phyloP scores from a whole-genome alignment of 371 early-diverging fungal species.

The Parasitella parasitica region DNA sequence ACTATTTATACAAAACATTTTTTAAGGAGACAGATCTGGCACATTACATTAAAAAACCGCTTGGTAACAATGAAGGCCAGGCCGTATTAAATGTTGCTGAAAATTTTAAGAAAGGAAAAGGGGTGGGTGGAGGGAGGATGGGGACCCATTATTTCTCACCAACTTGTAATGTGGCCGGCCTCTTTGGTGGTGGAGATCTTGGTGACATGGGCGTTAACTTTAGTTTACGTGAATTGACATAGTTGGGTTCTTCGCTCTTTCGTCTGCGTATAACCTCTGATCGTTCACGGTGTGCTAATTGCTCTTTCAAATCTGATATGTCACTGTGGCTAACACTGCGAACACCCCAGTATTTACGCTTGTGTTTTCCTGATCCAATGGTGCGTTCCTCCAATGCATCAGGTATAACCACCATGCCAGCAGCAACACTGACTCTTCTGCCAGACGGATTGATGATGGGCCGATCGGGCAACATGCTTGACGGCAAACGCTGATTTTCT shows the following conservation, averaged over 20 bases:
- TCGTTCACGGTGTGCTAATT: slow-evolving; percentile 1
- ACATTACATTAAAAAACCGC: not conserved
- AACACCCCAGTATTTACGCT: slow-evolving; percentile 41
- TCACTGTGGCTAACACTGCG: slow-evolving; percentile 46
- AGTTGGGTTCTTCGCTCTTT: slow-evolving; percentile 41
- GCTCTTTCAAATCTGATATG: slow-evolving; percentile 4
- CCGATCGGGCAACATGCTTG: slow-evolving; percentile 36
- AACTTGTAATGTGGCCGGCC: not conserved
- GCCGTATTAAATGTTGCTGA: not conserved
- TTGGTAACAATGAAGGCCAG: not conserved
- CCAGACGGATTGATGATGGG: slow-evolving; percentile 46
- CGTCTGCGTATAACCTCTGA: slow-evolving; percentile 24
- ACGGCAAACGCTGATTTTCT: slow-evolving; percentile 27
- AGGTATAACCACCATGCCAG: slow-evolving; percentile 55
- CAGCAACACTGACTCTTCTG: slow-evolving; percentile 58
- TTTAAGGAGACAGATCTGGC: not conserved
- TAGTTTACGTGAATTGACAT: not conserved
- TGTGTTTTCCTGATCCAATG: slow-evolving; percentile 33
- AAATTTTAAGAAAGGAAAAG: not conserved
- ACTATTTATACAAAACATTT: not conserved
- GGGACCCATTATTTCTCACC: not conserved
- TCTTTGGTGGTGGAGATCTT: not conserved
- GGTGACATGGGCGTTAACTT: slow-evolving; percentile 1
- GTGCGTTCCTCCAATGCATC: slow-evolving; percentile 49
- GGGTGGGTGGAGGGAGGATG: too few relatives aligned